Base-by-base conservation (phyloP, 2,329 filamentous ascomycete genomes). In the Fusarium anthophilum region DNA sequence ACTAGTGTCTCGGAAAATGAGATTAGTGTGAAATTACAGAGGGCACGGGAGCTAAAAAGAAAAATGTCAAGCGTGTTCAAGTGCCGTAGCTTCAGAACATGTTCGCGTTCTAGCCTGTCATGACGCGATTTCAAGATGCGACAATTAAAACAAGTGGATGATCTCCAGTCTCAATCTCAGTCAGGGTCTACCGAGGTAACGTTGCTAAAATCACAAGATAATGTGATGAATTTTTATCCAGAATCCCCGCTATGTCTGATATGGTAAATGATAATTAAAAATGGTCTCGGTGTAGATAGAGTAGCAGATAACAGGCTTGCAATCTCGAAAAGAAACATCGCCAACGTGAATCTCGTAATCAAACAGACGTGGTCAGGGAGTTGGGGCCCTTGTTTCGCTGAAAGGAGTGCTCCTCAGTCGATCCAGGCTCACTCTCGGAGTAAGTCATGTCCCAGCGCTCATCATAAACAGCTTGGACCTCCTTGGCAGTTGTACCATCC, bases 371-470 rank as follows among this genome's bases (percentile, higher is more conserved):
- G n/a, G 73, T 62, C 39, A 63, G 48, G 3, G 69, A 73, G 26
- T 54, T 41, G 8, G 60, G 56, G 11, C 62, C 62, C 56, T 72
- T 74, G 38, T 57, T 61, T 51, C 54, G 59, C 24, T 69, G 53
- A 17, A 65, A 54, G 10, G 66, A 73, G 11, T 60, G 58, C 38
- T 65, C 67, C 5, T 77, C 63, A 12, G 70, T 66, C 22, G 67
- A 55, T 24, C 20, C 60, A 26, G 70, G 32, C 53, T 61, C 60
- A 17, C 66, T 59, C 35, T 76, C 54, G 6, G 73, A 61, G 24
- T 78, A 65, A 15, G 75, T 72, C 12, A 79, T 74, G 32, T 84
- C 81, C 82, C 82, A 83, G 3, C 77, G 78, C 11, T 77, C 72
- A 8, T 76, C 58, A 35, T 80, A 81, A 14, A 58, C 50, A 77